These are phyloP conservation scores for Lentinula edodes DNA, from an alignment of 768 basidiomycete species.

Conservation along the genomic window DNA sequence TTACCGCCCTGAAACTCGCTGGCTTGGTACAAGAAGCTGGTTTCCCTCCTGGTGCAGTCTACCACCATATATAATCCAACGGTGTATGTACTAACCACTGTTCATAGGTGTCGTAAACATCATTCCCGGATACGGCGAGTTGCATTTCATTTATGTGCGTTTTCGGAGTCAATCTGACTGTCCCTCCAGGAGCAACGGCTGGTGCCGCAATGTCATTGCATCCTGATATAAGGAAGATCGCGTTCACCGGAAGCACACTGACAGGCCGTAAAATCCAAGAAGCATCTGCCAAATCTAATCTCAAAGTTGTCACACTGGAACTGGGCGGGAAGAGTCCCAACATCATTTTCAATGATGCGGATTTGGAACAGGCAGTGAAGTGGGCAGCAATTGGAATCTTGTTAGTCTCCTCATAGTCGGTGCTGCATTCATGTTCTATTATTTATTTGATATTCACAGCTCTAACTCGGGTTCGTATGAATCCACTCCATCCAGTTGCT, in stretches of 20 bases:
- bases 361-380: slow-evolving; percentile 51
- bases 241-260: slow-evolving; percentile 68
- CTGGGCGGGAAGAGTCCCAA: slow-evolving; percentile 67
- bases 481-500: neutral
- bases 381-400: slow-evolving; percentile 59
- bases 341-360: slow-evolving; percentile 58
- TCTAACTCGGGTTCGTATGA: slow-evolving; percentile 2
- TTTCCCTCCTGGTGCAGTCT: slow-evolving; percentile 60
- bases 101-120: slow-evolving; percentile 1
- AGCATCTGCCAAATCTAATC: slow-evolving; percentile 60
- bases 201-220: slow-evolving; percentile 55
- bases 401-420: slow-evolving; percentile 24
- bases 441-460: neutral
- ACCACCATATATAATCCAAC: slow-evolving; percentile 55
- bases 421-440: neutral
- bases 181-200: slow-evolving; percentile 36
- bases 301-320: slow-evolving; percentile 69
- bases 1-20: slow-evolving; percentile 42
- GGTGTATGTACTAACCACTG: slow-evolving; percentile 6
- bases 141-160: neutral
- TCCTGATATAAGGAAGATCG: slow-evolving; percentile 53
- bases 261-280: slow-evolving; percentile 62
- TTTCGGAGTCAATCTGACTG: neutral
- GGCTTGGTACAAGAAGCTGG: slow-evolving; percentile 51
- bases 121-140: slow-evolving; percentile 9